These are phyloP conservation scores for Carex kokanica DNA, from an alignment of 176 grass and related monocot genomes.

Conservation along the genomic window DNA sequence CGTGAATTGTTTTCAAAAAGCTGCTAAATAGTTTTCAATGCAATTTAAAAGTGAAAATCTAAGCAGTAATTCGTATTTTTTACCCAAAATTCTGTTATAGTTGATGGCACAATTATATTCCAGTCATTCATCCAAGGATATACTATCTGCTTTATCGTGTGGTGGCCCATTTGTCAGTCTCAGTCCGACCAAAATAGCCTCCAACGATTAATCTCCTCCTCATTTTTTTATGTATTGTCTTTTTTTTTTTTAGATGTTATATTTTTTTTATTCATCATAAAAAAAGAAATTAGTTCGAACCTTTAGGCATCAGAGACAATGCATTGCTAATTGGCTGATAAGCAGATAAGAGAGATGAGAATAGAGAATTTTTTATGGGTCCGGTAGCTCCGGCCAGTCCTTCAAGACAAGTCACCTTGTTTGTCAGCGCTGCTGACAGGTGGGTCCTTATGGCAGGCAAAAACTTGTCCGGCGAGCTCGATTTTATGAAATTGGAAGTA, in stretches of 20 bases:
- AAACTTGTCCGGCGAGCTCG: slow-evolving; percentile 13
- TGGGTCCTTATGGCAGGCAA: slow-evolving; percentile 41
- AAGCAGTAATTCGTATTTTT: not conserved
- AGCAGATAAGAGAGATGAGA: slow-evolving; percentile 41
- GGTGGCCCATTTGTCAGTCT: not conserved
- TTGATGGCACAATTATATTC: not conserved
- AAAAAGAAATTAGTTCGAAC: not conserved
- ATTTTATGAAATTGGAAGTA: slow-evolving; percentile 29
- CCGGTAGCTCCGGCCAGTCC: slow-evolving; percentile 40
- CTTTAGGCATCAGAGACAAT: slow-evolving; percentile 48
- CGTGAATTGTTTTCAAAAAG: not conserved
- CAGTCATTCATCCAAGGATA: not conserved
- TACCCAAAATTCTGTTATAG: not conserved
- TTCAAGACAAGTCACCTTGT: slow-evolving; percentile 64
- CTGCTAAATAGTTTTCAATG: not conserved
- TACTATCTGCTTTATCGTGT: not conserved
- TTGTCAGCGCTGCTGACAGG: slow-evolving; percentile 56
- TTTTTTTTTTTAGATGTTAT: too few species aligned
- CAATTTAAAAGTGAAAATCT: not conserved
- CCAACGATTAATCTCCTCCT: not conserved
- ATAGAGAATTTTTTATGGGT: slow-evolving; percentile 24
- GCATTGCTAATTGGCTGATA: slow-evolving; percentile 73
- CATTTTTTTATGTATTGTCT: not conserved
- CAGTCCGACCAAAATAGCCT: not conserved
- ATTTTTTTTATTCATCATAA: not conserved